Evolutionary conservation across 306 rosid genomes (phyloP), one percentile per base, ranked within the genome.

Genomic region (Biancaea sappan): DNA sequence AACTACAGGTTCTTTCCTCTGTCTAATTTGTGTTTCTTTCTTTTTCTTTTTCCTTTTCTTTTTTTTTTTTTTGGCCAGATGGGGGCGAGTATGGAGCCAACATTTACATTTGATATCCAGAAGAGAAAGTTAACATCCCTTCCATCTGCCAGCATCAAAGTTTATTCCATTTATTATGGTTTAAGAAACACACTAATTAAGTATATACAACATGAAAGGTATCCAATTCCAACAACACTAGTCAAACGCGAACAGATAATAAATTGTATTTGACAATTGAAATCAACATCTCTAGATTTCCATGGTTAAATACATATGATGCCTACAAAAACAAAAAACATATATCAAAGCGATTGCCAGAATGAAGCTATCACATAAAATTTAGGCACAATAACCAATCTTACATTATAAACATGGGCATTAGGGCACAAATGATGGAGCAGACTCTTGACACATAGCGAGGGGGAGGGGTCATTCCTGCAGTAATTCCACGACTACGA

Each of bases 381-480:
- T 66, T 51, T 41, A 69, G 79, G 69, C 48, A 41, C 73, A 52
- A 53, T 75, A 75, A 69, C 60, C 60, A 69, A 81, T 81, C 99
- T 82, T 92, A 92, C 97, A 92, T 80, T 85, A 91, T 87, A 75
- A 69, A 76, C 50, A 94, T 34, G 62, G 97, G 99, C 96, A 94
- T 81, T 72, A 90, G 71, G 80, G 99, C 90, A 87, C 96, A 90
- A 65, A 88, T 87, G 69, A 94, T 81, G 15, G 95, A 94, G 86
- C 97, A 94, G 70, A 80, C 92, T 71, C 84, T 89, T 29, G 99
- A 94, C 31, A 94, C 95, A 2, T 84, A 90, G 59, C 84, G 91
- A n/a, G 99, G 99, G 69, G 99, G 99, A 48, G 96, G 96, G 38
- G 97, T 87, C 96, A 94, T 94, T 84, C 99, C 96, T 34, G 67